phyloP scores from a whole-genome alignment of 208 protist genomes.

The Willaertia magna region DNA sequence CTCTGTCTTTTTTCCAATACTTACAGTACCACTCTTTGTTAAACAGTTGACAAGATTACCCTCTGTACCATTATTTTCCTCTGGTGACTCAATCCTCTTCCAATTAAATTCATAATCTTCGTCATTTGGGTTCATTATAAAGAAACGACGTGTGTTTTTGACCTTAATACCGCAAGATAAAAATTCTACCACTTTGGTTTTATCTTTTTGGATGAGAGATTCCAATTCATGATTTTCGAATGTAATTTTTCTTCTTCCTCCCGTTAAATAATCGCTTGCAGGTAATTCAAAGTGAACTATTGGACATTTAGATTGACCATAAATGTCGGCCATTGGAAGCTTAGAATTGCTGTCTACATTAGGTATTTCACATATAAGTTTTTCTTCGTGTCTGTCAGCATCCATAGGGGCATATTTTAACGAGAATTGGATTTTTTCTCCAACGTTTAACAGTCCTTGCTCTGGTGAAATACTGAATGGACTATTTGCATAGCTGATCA shows the following conservation, averaged over 20 bases:
- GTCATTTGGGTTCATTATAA: constrained; percentile 83
- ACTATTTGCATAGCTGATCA: background rate
- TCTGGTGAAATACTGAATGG: constrained; percentile 59
- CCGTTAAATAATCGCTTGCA: constrained; percentile 63
- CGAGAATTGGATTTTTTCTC: constrained; percentile 38
- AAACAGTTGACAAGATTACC: background rate
- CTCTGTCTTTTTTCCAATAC: constrained; percentile 71
- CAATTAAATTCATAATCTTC: constrained; percentile 78
- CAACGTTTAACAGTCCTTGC: constrained; percentile 41
- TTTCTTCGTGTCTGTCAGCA: constrained; percentile 35
- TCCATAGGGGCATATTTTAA: constrained; percentile 65
- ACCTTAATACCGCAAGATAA: constrained; percentile 70
- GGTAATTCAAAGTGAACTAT: constrained; percentile 87
- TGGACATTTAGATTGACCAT: constrained; percentile 65
- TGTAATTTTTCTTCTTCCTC: constrained; percentile 32
- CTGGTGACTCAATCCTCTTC: constrained; percentile 40
- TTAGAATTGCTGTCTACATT: constrained; percentile 28
- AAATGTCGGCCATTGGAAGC: constrained; percentile 42
- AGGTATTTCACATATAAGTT: constrained; percentile 46
- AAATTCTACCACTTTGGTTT: constrained; percentile 69
- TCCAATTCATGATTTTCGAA: background rate
- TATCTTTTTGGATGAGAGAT: background rate
- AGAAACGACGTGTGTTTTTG: constrained; percentile 66
- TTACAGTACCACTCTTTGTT: constrained; percentile 40
- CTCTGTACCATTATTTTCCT: background rate